phyloP scores from a whole-genome alignment of 495 filamentous ascomycete species.

The Aspergillus bertholletiae region DNA sequence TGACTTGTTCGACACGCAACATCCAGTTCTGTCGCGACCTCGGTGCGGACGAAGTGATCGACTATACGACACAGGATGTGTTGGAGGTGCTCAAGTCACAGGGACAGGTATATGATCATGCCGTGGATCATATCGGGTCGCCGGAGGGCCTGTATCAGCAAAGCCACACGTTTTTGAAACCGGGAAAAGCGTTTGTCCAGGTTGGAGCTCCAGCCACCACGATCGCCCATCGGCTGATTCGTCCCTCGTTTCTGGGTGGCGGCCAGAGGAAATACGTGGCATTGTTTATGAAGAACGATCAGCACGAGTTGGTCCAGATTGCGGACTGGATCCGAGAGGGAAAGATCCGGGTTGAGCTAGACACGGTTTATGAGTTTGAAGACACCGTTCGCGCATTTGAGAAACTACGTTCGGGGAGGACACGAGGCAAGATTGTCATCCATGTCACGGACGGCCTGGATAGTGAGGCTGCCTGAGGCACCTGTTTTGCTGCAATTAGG shows the following conservation, averaged over 20 bases:
- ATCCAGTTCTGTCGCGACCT: constrained; percentile 51
- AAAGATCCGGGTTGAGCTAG: constrained; percentile 57
- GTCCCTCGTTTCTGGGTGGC: constrained; percentile 61
- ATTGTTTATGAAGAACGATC: constrained; percentile 42
- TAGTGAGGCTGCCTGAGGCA: too few species aligned
- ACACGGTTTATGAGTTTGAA: constrained; percentile 57
- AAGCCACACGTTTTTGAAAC: constrained; percentile 52
- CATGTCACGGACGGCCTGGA: too few species aligned
- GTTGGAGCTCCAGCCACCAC: constrained; percentile 42
- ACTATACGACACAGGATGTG: constrained; percentile 59
- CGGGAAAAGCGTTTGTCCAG: constrained; percentile 53
- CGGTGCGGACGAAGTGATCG: constrained; percentile 66
- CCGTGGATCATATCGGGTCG: constrained; percentile 60
- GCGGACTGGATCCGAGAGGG: constrained; percentile 58
- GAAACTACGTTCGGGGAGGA: too few species aligned
- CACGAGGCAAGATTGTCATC: too few species aligned
- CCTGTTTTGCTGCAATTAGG: too few species aligned
- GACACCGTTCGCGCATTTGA: constrained; percentile 56
- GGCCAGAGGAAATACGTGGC: constrained; percentile 54
- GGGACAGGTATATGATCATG: constrained; percentile 51
- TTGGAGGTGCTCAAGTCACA: constrained; percentile 41
- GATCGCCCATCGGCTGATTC: constrained; percentile 27
- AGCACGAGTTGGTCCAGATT: constrained; percentile 51
- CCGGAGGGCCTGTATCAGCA: constrained; percentile 51
- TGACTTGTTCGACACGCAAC: constrained; percentile 57